These are phyloP conservation scores for Irpex sp. DNA, from an alignment of 1,284 basidiomycete genomes.

Conservation along the genomic window DNA sequence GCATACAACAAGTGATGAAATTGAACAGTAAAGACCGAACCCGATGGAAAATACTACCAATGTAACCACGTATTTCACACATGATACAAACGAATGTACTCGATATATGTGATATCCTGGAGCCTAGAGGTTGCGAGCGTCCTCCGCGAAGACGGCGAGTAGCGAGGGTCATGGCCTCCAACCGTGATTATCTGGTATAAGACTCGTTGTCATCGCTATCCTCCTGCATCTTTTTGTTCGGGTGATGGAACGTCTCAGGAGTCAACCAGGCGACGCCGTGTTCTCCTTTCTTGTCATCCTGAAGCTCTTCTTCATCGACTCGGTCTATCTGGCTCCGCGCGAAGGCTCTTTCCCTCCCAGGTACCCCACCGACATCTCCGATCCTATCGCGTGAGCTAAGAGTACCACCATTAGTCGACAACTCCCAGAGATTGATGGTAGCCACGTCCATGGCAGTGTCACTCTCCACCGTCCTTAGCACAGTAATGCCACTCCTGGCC, in stretches of 20 bases:
- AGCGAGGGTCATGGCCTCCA: no score
- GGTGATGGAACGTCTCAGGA: not conserved
- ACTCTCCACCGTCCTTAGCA: not conserved
- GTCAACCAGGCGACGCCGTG: not conserved
- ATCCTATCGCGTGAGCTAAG: not conserved
- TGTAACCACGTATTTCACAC: not conserved
- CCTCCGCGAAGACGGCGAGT: no score
- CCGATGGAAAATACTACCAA: not conserved
- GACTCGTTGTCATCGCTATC: not conserved
- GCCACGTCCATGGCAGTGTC: conserved; percentile 8
- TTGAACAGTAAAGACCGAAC: not conserved
- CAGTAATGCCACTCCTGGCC: not conserved
- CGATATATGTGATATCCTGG: no score
- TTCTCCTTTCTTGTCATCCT: not conserved
- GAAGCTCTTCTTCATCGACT: not conserved
- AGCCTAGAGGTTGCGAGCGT: no score
- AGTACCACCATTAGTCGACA: not conserved
- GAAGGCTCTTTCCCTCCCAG: not conserved
- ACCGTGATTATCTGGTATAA: no score
- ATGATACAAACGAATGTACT: not conserved
- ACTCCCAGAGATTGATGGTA: conserved; percentile 9
- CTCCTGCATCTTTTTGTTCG: not conserved
- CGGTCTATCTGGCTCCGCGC: not conserved
- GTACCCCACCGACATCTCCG: not conserved
- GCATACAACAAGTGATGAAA: not conserved